Base-by-base conservation (phyloP, 805 yeast species). In the Hanseniaspora taiwanica region DNA sequence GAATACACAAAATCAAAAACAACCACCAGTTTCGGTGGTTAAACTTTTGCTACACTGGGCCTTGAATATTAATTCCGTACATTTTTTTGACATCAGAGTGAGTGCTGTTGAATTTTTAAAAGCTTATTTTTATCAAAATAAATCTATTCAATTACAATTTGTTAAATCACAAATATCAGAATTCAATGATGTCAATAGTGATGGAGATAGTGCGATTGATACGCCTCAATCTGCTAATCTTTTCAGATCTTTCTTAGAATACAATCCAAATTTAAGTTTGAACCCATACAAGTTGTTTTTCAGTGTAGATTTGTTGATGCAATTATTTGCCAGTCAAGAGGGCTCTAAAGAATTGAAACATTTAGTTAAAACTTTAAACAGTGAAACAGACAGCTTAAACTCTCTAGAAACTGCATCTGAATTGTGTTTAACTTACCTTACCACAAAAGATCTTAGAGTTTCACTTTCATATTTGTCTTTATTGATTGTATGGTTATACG, bases 241-340 rank as follows among this genome's bases (percentile, higher is more conserved):
- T 1, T 76, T 91, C 42, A 64, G 75, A 20, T 71, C 81, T 0
- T 58, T 91, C 6, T 69, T 85, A 48, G 89, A 81, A 46, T 84
- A 81, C 50, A 89, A 87, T 47, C 73, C 77, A 2, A 80, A 76
- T 17, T 56, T 69, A 37, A 73, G 77, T 40, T 59, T 87, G 25
- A 89, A 91, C 48, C 96, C 99, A 0, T 91, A 86, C 54, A 75
- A 77, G 50, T 60, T 76, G 1, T 91, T 94, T 91, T 87, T 89
- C 59, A 75, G 95, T 0, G 64, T 81, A 2, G 70, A 76, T 3
- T 63, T 84, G 3, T 54, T 89, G 18, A 64, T 81, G 34, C 72
- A 71, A 40, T 54, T 86, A 2, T 70, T 86, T 45, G 40, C 48
- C 17, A 54, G 52, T 5, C 46, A 50, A 23, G 73, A 72, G 40